Base-by-base conservation (phyloP, 306 rosid species). In the Begonia fuchsioides region DNA sequence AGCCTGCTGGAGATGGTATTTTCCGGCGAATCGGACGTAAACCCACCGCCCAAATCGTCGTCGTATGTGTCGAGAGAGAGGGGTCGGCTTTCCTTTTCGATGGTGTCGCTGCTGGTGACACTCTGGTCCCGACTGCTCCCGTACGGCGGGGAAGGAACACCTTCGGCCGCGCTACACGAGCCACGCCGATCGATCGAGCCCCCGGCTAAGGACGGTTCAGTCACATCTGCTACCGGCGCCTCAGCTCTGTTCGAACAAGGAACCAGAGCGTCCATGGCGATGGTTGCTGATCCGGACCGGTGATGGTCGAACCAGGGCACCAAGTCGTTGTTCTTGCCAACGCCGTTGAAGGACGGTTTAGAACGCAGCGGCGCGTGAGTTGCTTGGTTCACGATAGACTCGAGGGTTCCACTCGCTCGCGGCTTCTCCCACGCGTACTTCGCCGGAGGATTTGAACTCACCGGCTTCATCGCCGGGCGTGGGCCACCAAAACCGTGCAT, bases 321-420 rank as follows among this genome's bases (percentile, higher is more conserved):
- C 2, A 68, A 2, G 19, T 78, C 54, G 11, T 15, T 56, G 12
- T 10, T n/a, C 11, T n/a, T 13, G 4, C 57, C 47, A 2, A 38
- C 46, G 38, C 38, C 6, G 5, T 41, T 11, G 38, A 46, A 52
- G 14, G 54, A 6, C 5, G 72, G 47, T 49, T 80, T 73, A 10
- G 39, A 39, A 1, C 19, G 18, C 4, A 64, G 55, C 6, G 13
- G 8, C 18, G 54, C 3, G 35, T 26, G 35, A 19, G 93, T 73
- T 18, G 92, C 95, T 59, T 84, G 95, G 76, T 71, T 85, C 16
- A 90, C 98, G 32, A 90, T 71, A 48, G 94, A 77, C 74, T 85
- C 98, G 32, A 90, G 76, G 13, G 98, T 90, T 8, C 94, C 98
- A 39, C 76, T 60, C 0, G 76, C 73, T 17, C 90, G 82, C 13